These are phyloP conservation scores for Gymnopus androsaceus DNA, from an alignment of 1,284 basidiomycete genomes.

Conservation along the genomic window DNA sequence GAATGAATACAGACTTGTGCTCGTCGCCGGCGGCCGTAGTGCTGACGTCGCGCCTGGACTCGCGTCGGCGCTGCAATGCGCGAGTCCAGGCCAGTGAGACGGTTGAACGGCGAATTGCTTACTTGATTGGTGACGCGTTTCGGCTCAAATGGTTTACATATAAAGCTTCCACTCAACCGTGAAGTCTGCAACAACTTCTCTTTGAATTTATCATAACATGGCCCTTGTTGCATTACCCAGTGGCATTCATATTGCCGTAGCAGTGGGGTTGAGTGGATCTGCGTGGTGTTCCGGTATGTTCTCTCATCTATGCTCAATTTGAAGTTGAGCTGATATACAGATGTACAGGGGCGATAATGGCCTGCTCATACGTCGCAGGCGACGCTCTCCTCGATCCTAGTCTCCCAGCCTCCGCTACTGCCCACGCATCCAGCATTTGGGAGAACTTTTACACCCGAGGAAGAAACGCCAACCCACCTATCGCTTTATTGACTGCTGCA, in stretches of 20 bases:
- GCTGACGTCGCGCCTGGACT: too few species aligned
- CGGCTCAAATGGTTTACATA: too few species aligned
- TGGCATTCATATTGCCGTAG: slow-evolving; percentile 6
- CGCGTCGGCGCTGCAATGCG: too few species aligned
- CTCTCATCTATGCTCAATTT: background rate
- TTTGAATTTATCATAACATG: background rate
- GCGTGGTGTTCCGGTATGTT: slow-evolving; percentile 12
- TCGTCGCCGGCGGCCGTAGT: too few species aligned
- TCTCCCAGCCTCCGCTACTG: background rate
- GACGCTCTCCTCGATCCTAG: background rate
- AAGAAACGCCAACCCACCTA: background rate
- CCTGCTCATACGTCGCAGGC: background rate
- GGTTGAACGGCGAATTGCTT: too few species aligned
- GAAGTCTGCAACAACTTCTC: too few species aligned
- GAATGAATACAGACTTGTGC: too few species aligned
- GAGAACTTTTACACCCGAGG: slow-evolving; percentile 1
- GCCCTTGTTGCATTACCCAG: background rate
- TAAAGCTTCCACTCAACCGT: too few species aligned
- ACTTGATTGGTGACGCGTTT: too few species aligned
- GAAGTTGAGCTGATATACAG: background rate
- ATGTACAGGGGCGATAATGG: slow-evolving; percentile 6
- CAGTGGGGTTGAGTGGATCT: slow-evolving; percentile 8
- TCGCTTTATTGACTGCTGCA: background rate
- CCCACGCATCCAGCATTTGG: background rate
- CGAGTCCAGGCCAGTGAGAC: too few species aligned